Percentiles rank a stretch among this genome's conserved stretches.
Evolutionary conservation across 1,139 yeast species (phyloP).

Genomic region (Hyphopichia wangnamkhiaoensis): DNA sequence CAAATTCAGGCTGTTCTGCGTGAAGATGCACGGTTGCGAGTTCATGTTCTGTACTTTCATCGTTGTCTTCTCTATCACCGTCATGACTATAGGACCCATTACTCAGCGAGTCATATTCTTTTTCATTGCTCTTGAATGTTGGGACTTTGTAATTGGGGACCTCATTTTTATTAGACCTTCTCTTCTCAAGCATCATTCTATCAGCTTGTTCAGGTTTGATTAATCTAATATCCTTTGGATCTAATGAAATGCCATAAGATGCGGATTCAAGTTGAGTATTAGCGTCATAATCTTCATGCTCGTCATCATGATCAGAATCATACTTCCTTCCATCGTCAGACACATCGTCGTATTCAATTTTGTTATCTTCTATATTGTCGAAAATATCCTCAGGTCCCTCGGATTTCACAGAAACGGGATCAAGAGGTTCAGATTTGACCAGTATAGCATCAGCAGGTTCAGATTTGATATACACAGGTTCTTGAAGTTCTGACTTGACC

Average conservation of each 20-base stretch:
- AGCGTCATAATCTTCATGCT: constrained; percentile 1
- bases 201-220: background rate
- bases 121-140: too few relatives aligned
- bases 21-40: constrained; percentile 8
- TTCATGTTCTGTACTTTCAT: constrained; percentile 15
- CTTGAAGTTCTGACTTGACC: constrained; percentile 3
- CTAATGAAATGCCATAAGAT: constrained; percentile 4
- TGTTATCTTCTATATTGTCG: background rate
- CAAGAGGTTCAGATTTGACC: constrained; percentile 1
- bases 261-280: constrained; percentile 5
- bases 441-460: background rate
- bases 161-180: background rate
- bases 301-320: constrained; percentile 1
- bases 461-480: constrained; percentile 1
- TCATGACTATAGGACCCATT: constrained; percentile 27
- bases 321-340: background rate
- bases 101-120: too few relatives aligned
- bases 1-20: background rate
- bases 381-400: constrained; percentile 2
- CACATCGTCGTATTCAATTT: background rate
- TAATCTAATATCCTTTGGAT: constrained; percentile 3
- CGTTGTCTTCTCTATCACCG: constrained; percentile 47
- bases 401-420: background rate
- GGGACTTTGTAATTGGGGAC: too few relatives aligned
- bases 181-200: background rate